phyloP scores from a whole-genome alignment of 1,284 basidiomycete species.

The Cutaneotrichosporon cutaneum region DNA sequence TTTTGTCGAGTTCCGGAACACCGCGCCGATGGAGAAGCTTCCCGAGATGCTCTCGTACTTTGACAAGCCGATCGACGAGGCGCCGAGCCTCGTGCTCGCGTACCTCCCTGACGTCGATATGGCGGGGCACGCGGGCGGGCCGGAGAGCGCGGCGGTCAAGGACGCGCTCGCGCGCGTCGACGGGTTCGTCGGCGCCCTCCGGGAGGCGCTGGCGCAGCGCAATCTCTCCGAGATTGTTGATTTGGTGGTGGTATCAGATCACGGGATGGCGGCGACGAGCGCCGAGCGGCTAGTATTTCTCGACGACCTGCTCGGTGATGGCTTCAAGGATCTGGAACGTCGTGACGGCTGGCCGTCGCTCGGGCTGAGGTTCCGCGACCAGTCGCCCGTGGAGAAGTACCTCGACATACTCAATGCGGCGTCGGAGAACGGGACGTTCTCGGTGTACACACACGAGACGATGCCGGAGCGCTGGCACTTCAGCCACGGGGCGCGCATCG shows the following conservation, averaged over 20 bases:
- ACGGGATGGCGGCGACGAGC: conserved; percentile 86
- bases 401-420: conserved; percentile 59
- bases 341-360: conserved; percentile 60
- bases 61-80: conserved; percentile 65
- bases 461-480: conserved; percentile 83
- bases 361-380: conserved; percentile 15
- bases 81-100: conserved; percentile 75
- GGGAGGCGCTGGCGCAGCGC: conserved; percentile 63
- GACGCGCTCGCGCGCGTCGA: conserved; percentile 53
- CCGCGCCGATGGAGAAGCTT: conserved; percentile 66
- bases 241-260: conserved; percentile 85
- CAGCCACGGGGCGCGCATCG: conserved; percentile 67
- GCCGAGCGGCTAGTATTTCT: conserved; percentile 72
- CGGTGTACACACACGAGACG: conserved; percentile 72
- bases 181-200: conserved; percentile 68
- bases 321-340: conserved; percentile 63
- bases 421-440: conserved; percentile 60
- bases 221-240: conserved; percentile 81
- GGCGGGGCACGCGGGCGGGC: conserved; percentile 70
- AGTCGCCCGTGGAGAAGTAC: neutral
- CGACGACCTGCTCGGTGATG: conserved; percentile 78
- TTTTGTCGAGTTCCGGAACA: conserved; percentile 64
- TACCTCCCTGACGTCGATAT: conserved; percentile 57
- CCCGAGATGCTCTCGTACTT: conserved; percentile 73
- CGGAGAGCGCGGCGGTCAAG: conserved; percentile 55